Evolutionary conservation across 257 asterid genomes (phyloP).

Genomic region (Nicotiana obtusifolia): DNA sequence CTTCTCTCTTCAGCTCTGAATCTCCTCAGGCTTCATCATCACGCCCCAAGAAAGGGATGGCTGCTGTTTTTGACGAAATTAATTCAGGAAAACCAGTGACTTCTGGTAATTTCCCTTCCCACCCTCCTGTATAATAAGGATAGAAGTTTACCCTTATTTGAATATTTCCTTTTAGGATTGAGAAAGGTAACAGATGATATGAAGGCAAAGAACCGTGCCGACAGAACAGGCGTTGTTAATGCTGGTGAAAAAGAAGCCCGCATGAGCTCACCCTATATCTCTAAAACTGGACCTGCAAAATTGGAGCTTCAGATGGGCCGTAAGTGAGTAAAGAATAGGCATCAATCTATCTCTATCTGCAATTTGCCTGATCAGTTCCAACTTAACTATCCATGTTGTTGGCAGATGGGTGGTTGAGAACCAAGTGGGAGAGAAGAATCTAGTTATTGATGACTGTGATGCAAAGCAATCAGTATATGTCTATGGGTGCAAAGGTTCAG

Average conservation of each 20-base stretch:
- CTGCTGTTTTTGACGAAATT: conserved; percentile 91
- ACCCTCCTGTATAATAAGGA: not conserved
- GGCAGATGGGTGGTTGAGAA: conserved; percentile 98
- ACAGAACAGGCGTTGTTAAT: conserved; percentile 62
- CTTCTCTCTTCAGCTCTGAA: conserved; percentile 69
- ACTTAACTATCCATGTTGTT: conserved; percentile 14
- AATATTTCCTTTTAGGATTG: conserved; percentile 46
- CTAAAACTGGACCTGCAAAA: conserved; percentile 84
- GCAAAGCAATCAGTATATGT: conserved; percentile 87
- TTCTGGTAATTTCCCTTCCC: conserved; percentile 43
- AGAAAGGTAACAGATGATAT: conserved; percentile 89
- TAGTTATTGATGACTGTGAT: conserved; percentile 93
- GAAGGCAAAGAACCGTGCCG: conserved; percentile 86
- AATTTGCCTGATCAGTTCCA: conserved; percentile 10
- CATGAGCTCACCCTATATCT: conserved; percentile 45
- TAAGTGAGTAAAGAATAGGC: conserved; percentile 56
- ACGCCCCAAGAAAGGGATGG: conserved; percentile 79
- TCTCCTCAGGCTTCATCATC: conserved; percentile 68
- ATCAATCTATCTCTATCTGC: conserved; percentile 6
- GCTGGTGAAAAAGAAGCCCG: conserved; percentile 53
- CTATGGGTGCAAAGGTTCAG: conserved; percentile 91
- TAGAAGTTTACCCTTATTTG: not conserved
- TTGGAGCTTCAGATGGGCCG: conserved; percentile 99
- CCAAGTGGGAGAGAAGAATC: conserved; percentile 73
- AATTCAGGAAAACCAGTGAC: conserved; percentile 79